A percentile compares a stretch with the other conserved stretches of the same genome.
These are phyloP conservation scores for Pichia cactophila DNA, from an alignment of 1,139 yeast genomes.

Conservation along the genomic window DNA sequence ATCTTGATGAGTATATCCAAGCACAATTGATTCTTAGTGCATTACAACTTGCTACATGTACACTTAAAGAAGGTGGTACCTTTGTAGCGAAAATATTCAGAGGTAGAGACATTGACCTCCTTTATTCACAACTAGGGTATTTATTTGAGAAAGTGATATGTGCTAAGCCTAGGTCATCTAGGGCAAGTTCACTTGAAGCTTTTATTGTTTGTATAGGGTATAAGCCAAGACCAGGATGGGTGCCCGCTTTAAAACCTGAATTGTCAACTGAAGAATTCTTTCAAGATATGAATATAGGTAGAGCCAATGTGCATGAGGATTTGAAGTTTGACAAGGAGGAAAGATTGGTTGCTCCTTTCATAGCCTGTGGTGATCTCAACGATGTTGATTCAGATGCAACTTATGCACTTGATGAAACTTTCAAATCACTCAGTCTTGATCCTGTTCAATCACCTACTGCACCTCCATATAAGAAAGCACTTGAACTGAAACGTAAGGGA, in stretches of 20 bases:
- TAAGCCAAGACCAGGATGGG: slow-evolving; percentile 76
- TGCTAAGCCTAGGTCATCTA: slow-evolving; percentile 90
- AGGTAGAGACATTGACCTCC: slow-evolving; percentile 87
- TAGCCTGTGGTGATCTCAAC: slow-evolving; percentile 88
- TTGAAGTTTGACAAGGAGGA: slow-evolving; percentile 44
- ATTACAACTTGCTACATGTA: slow-evolving; percentile 79
- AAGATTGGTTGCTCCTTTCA: slow-evolving; percentile 71
- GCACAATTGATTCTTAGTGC: slow-evolving; percentile 91
- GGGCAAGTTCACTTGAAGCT: slow-evolving; percentile 91
- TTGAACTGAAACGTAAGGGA: slow-evolving; percentile 79
- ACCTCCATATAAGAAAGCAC: slow-evolving; percentile 89
- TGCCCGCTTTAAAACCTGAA: slow-evolving; percentile 47
- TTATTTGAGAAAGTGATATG: slow-evolving; percentile 82
- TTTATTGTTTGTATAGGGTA: slow-evolving; percentile 89
- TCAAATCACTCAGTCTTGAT: slow-evolving; percentile 47
- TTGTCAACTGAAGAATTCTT: slow-evolving; percentile 74
- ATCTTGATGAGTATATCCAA: slow-evolving; percentile 91
- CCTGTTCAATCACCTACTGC: slow-evolving; percentile 95
- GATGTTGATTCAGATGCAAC: slow-evolving; percentile 95
- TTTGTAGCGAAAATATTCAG: slow-evolving; percentile 95
- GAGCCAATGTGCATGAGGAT: slow-evolving; percentile 36
- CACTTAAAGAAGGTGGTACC: slow-evolving; percentile 80
- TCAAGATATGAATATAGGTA: slow-evolving; percentile 49
- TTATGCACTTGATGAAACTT: slow-evolving; percentile 51
- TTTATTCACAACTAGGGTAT: slow-evolving; percentile 81